Evolutionary conservation across 139 green algal species (phyloP), one percentile per base, ranked within the genome.

Genomic region (Volvox africanus): DNA sequence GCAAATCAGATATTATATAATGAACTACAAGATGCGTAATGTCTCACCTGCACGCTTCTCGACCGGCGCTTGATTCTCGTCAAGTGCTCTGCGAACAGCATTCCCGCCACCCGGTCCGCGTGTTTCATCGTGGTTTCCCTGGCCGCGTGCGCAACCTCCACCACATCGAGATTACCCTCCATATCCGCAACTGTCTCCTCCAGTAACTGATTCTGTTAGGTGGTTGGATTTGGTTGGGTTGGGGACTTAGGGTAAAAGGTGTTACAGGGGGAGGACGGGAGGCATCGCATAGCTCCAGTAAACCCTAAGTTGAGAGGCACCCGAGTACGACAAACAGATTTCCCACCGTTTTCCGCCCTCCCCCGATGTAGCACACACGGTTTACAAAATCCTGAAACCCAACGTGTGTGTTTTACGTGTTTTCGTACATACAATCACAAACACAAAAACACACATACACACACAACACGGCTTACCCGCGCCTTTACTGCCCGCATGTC

Each of bases 151-250:
- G 73, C 86, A 20, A 32, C 71, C 69, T 90, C 86, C 71, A 90
- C 86, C 5, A 30, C 19, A 32, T 62, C 50, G 50, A 84, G 1
- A 73, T 90, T 61, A 19, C 86, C 86, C 75, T 90, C 86, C 21
- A 84, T 22, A 19, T 90, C 86, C 1, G 50, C 32, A 18, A 90
- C 22, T 9, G 86, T 85, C 32, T 84, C 86, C 86, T 90, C 73
- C 21, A 90, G 73, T 73, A 90, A 32, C 73, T 77, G 55, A 26
- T 37, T 77, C 86, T 90, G 71, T 26, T 17, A 61, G 44, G 44
- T 55, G 67, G 67, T 75, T 75, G 67, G 67, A 3, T 26, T 26
- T 75, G 22, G 67, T 6, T 32, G 3, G 67, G 67, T 14, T 75
- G 11, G 67, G 67, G 67, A 28, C 2, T 32, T 6, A 12, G 14